phyloP scores from a whole-genome alignment of 108 stramenopile species.

The Skeletonema menzelii region DNA sequence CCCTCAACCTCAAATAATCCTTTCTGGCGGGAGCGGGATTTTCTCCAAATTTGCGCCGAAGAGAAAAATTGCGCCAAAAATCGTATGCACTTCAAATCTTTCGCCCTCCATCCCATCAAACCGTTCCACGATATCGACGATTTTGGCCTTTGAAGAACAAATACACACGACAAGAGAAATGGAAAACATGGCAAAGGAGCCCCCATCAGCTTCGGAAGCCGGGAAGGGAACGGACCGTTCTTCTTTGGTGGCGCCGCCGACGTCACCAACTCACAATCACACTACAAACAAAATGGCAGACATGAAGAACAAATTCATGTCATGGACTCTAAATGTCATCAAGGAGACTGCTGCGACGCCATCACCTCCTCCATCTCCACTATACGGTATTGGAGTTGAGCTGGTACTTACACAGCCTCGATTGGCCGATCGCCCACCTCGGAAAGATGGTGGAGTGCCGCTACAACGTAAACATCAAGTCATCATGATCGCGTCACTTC shows the following conservation, averaged over 20 bases:
- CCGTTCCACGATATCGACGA: not conserved
- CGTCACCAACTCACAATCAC: not conserved
- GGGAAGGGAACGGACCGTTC: not conserved
- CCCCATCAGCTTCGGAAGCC: not conserved
- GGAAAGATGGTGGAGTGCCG: not conserved
- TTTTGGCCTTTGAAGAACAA: not conserved
- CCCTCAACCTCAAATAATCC: too few species aligned
- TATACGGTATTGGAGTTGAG: conserved; percentile 13
- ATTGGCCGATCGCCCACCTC: conserved; percentile 1
- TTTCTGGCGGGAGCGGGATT: too few species aligned
- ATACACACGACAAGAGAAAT: too few species aligned
- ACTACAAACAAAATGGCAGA: conserved; percentile 1
- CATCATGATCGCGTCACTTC: conserved; percentile 31
- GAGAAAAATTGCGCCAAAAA: too few species aligned
- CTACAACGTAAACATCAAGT: not conserved
- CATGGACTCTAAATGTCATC: conserved; percentile 42
- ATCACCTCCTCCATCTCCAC: not conserved
- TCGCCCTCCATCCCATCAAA: too few species aligned
- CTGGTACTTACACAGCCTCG: not conserved
- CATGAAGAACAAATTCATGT: conserved; percentile 1
- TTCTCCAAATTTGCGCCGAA: too few species aligned
- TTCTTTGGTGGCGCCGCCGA: not conserved
- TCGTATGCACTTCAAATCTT: too few species aligned
- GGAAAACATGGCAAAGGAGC: not conserved
- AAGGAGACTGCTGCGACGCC: conserved; percentile 10